Evolutionary conservation across 495 filamentous ascomycete species (phyloP), one percentile per base, ranked within the genome.

Genomic region (Gamarada debralockiae): DNA sequence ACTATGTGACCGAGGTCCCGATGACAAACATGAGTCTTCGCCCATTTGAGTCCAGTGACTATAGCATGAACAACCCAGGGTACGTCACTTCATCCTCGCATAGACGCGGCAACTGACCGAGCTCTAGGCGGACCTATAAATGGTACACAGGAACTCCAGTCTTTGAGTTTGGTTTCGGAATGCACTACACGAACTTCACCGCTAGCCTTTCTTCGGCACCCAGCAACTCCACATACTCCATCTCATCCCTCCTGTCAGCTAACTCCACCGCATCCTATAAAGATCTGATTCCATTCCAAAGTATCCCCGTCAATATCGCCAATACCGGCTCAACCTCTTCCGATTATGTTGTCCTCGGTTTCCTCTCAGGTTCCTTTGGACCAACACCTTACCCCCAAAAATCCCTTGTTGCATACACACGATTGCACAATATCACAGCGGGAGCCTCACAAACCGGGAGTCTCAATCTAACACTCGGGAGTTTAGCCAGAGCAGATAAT

Each of bases 311-410:
- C 50, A 29, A 45, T 48, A 45, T 76, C 58, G 53, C 60, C 0
- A 87, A 89, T 64, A 77, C 76, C 0, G 84, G 84, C 3, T 60
- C 67, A 1, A 59, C 60, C 0, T 53, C 65, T 2, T 86, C 82
- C 0, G 81, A 84, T 60, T 89, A 80, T 53, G 78, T 81, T 0
- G 76, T 72, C 6, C 70, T 89, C 41, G 67, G 65, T 0, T 89
- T 84, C 62, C 55, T 76, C 14, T 69, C 76, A 18, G 79, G 75
- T 2, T 71, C 71, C 3, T 69, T 70, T 37, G 85, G 85, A 0
- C 84, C 83, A 0, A 55, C 60, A 45, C 85, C 84, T 3, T 70
- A 79, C 48, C 83, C 85, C 6, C 78, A 78, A 53, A 87, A 87
- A 64, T 75, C 75, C 61, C 71, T 88, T 0, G 80, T 80, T 3